Evolutionary conservation across 2,329 filamentous ascomycete species (phyloP).

Genomic region (Pseudopyricularia cyperi): DNA sequence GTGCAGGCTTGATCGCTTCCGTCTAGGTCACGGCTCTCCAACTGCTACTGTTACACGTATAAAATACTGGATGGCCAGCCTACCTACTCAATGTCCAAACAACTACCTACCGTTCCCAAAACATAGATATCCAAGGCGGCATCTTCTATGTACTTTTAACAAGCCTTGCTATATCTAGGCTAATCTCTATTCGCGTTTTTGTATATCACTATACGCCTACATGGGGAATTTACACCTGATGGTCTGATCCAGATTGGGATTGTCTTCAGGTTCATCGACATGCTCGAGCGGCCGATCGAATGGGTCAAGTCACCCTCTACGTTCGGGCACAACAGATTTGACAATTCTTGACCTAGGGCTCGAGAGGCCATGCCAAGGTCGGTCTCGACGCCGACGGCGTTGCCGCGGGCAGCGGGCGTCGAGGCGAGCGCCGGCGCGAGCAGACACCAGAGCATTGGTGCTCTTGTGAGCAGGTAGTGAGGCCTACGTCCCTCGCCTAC

Average conservation of each 20-base stretch:
- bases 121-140: no score
- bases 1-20: no score
- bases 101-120: no score
- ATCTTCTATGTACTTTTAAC: no score
- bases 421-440: background rate
- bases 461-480: background rate
- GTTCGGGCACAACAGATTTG: background rate
- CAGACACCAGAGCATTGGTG: background rate
- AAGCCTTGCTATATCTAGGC: background rate
- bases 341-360: background rate
- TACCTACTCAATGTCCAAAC: no score
- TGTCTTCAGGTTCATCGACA: background rate
- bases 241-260: background rate
- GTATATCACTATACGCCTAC: background rate
- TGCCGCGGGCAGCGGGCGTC: background rate
- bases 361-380: background rate
- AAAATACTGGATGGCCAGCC: no score
- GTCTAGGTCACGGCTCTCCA: no score
- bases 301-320: background rate
- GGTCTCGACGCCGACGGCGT: background rate
- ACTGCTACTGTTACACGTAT: no score
- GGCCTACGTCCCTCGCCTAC: background rate
- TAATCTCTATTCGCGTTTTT: background rate
- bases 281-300: background rate
- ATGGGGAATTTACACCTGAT: background rate